phyloP scores from a whole-genome alignment of 106 monocot species.

The Alisma plantagoaquatica region DNA sequence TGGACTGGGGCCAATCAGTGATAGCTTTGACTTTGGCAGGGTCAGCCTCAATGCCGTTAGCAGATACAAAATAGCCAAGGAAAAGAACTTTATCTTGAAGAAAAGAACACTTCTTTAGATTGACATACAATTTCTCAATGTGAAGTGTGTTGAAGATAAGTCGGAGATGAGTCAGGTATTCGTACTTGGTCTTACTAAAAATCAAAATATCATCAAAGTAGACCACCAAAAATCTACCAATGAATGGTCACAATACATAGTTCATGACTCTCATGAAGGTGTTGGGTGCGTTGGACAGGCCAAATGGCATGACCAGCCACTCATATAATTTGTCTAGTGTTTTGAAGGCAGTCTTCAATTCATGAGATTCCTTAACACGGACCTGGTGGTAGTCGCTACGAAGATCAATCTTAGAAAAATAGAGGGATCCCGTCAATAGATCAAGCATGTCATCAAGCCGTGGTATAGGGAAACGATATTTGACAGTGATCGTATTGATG shows the following conservation, averaged over 20 bases:
- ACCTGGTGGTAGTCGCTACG: neutral
- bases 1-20: no score
- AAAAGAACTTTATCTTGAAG: no score
- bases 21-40: no score
- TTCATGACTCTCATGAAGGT: constrained; percentile 14
- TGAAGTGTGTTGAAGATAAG: no score
- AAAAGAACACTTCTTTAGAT: no score
- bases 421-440: neutral
- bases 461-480: neutral
- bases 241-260: neutral
- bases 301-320: constrained; percentile 5
- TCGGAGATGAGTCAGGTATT: constrained; percentile 1
- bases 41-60: no score
- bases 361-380: neutral
- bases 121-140: no score
- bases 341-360: constrained; percentile 6
- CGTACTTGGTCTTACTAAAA: neutral
- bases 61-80: no score
- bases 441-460: constrained; percentile 3
- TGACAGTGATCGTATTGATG: constrained; percentile 1
- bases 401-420: neutral
- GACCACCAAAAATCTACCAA: constrained; percentile 9
- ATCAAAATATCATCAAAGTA: constrained; percentile 22
- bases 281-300: constrained; percentile 12
- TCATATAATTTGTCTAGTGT: neutral